phyloP scores from a whole-genome alignment of 179 eudicot species.

The Actinidia chinensis region DNA sequence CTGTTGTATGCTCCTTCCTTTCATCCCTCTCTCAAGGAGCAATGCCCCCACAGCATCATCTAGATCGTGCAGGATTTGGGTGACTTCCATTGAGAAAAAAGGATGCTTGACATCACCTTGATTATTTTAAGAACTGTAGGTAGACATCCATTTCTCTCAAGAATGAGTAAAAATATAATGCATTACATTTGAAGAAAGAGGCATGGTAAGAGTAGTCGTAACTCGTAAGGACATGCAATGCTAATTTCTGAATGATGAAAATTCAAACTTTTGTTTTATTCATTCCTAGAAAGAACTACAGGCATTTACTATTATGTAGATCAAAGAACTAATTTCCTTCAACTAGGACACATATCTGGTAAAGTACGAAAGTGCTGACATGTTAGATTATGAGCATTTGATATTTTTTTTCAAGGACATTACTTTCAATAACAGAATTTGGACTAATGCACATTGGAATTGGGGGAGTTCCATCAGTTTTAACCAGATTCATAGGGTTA shows the following conservation, averaged over 20 bases:
- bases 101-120: not conserved
- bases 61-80: not conserved
- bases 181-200: not conserved
- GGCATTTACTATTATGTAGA: not conserved
- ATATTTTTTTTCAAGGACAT: not conserved
- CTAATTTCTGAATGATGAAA: not conserved
- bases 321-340: not conserved
- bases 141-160: not conserved
- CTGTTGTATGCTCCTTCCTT: not conserved
- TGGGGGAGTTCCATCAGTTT: not conserved
- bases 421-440: not conserved
- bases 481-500: slow-evolving; percentile 5
- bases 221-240: not conserved
- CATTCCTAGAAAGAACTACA: not conserved
- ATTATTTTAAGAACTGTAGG: not conserved
- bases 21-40: not conserved
- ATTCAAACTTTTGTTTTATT: not conserved
- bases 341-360: not conserved
- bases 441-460: not conserved
- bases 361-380: not conserved
- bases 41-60: not conserved
- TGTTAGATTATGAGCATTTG: not conserved
- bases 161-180: not conserved
- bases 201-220: not conserved
- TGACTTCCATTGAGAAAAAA: not conserved